Evolutionary conservation across 2,329 filamentous ascomycete species (phyloP).

Genomic region (Penicillium janthinellum): DNA sequence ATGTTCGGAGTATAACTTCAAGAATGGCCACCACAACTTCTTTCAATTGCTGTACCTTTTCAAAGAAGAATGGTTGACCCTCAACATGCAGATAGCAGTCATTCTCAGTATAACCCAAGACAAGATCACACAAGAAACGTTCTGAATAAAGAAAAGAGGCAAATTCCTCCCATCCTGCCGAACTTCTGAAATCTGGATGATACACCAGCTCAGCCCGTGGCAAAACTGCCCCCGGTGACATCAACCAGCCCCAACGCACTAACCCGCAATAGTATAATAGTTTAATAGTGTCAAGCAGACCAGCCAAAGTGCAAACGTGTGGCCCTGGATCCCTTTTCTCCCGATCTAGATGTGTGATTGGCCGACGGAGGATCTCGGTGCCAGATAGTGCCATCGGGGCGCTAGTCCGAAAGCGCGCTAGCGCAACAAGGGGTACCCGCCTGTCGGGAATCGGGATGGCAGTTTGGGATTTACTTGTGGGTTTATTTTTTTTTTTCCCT

Average conservation of each 20-base stretch:
- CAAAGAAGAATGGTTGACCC: no score
- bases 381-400: background rate
- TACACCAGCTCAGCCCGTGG: background rate
- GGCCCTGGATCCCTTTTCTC: background rate
- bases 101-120: background rate
- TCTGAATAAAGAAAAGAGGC: background rate
- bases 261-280: background rate
- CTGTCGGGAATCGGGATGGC: conserved; percentile 4
- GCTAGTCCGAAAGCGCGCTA: background rate
- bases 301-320: background rate
- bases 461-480: background rate
- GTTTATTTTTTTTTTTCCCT: background rate
- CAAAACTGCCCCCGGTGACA: background rate
- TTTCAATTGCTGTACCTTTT: no score
- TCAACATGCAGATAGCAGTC: no score
- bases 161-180: background rate
- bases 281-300: background rate
- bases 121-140: background rate
- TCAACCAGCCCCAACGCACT: background rate
- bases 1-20: background rate
- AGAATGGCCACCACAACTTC: background rate
- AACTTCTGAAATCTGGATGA: no score
- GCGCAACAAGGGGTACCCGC: background rate
- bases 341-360: background rate
- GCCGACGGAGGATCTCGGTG: conserved; percentile 3